Evolutionary conservation across 2,329 filamentous ascomycete genomes (phyloP), one percentile per base, ranked within the genome.

Genomic region (Rutstroemia sp.): DNA sequence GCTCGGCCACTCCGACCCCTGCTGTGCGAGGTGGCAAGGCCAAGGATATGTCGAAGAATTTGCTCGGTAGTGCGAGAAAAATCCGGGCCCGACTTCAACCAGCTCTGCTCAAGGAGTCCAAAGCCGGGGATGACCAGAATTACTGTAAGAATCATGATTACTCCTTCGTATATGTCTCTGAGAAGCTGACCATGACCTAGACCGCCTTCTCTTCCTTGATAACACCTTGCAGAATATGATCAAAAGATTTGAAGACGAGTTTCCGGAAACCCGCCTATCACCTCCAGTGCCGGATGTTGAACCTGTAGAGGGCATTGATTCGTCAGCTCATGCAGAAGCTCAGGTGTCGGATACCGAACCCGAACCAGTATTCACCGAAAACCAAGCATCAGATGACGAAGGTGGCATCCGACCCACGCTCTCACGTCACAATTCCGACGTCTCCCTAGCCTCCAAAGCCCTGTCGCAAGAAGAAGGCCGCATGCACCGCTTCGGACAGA

Each of bases 201-300:
- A 83, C 38, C 87, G 88, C 49, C 80, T 97, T 19, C 77, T 87
- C 45, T 96, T 96, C 79, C 81, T 99, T 30, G 91, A 96, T 66
- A 78, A 87, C 59, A 97, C 94, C 0, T 78, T 99, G 9, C 81
- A 91, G 66, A 86, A 87, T 63, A 96, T 97, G 74, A 97, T 97
- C 67, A 86, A 89, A 69, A 87, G 94, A 27, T 99, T 97, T 69
- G 94, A 97, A 70, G 88, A 95, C 69, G 92, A 97, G 71, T 97
- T 91, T 66, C 94, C 94, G 0, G 92, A 97, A 68, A 95, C 89
- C 0, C 84, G 89, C 38, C 60, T 70, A 30, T 65, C 63, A 44
- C 57, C 64, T 55, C 60, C 63, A 44, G 50, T 60, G 39, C 57
- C 46, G 6, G 60, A 61, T 27, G 38, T 23, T 21, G 50, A 37